phyloP scores from a whole-genome alignment of 257 asterid genomes.

The Solanum gracilifrons region DNA sequence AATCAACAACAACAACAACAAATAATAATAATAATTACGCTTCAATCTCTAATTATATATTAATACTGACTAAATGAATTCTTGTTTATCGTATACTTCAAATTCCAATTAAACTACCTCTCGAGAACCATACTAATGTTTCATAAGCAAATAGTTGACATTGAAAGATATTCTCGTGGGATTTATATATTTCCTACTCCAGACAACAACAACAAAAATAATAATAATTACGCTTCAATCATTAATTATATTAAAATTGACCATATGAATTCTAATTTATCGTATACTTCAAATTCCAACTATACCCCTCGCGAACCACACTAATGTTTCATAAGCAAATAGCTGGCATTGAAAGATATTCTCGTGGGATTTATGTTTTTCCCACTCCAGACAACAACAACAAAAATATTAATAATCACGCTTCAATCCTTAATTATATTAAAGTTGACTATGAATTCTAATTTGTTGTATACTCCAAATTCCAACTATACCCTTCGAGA shows the following conservation, averaged over 20 bases:
- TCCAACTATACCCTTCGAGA: background rate
- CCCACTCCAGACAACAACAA: background rate
- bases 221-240: background rate
- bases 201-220: background rate
- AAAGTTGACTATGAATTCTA: background rate
- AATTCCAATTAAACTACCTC: too few relatives aligned
- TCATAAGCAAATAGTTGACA: background rate
- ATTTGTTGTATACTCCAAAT: background rate
- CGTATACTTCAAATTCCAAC: background rate
- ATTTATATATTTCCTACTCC: background rate
- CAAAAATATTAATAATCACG: background rate
- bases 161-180: background rate
- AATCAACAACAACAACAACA: background rate
- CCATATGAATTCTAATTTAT: background rate
- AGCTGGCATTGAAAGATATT: background rate
- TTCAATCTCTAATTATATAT: background rate
- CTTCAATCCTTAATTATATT: background rate
- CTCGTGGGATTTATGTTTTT: background rate
- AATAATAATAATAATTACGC: background rate
- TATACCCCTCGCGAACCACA: background rate
- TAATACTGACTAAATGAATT: too few relatives aligned
- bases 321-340: background rate
- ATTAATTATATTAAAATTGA: background rate
- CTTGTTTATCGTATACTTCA: background rate
- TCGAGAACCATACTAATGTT: background rate